A percentile compares a stretch with the other conserved stretches of the same genome.
These are phyloP conservation scores for Leccinum fuscescens DNA, from an alignment of 1,284 basidiomycete genomes.

Conservation along the genomic window DNA sequence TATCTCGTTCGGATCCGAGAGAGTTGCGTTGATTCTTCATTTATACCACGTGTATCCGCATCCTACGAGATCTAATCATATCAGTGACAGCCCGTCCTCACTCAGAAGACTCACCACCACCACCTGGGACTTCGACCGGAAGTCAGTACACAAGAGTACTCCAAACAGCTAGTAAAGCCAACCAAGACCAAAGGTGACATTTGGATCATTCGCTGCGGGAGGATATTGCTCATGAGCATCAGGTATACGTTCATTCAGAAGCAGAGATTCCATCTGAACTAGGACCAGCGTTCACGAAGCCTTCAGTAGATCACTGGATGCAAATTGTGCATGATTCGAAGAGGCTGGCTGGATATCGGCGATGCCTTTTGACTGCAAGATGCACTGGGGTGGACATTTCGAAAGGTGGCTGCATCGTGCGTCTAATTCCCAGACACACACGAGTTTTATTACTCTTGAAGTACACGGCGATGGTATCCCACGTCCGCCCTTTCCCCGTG, in stretches of 20 bases:
- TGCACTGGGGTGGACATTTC: neutral
- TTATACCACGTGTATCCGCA: neutral
- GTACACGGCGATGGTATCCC: neutral
- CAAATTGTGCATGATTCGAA: neutral
- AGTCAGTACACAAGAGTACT: neutral
- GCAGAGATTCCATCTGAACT: neutral
- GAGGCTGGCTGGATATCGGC: neutral
- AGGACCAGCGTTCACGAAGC: neutral
- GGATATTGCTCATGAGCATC: neutral
- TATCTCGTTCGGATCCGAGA: neutral
- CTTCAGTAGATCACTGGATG: neutral
- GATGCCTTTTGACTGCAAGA: neutral
- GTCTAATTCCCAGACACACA: neutral
- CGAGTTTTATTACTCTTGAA: neutral
- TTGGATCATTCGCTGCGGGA: neutral
- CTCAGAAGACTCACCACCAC: neutral
- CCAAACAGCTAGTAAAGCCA: neutral
- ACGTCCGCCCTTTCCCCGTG: neutral
- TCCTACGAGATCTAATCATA: neutral
- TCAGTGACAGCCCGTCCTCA: neutral
- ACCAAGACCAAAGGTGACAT: neutral
- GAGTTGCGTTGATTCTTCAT: neutral
- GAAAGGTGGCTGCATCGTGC: neutral
- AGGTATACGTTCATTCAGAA: neutral
- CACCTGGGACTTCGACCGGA: neutral